phyloP scores from a whole-genome alignment of 306 rosid species.

The Begonia loranthoides region DNA sequence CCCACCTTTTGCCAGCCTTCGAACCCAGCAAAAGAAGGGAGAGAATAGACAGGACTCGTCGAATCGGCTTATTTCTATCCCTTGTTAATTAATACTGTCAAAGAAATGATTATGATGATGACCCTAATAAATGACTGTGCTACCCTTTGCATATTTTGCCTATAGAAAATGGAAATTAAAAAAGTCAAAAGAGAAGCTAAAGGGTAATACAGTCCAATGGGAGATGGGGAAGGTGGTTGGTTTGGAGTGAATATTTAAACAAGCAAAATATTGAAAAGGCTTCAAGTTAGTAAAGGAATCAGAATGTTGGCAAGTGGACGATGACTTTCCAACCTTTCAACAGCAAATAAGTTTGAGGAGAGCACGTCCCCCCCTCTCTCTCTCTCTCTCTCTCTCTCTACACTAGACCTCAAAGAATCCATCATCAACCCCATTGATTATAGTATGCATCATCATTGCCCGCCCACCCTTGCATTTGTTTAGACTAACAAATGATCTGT shows the following conservation, averaged over 20 bases:
- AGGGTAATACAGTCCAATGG: conserved; percentile 8
- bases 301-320: conserved; percentile 43
- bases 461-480: no score
- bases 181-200: background rate
- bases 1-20: background rate
- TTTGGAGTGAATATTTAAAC: conserved; percentile 29
- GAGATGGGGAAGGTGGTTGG: conserved; percentile 18
- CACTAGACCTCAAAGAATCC: no score
- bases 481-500: no score
- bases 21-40: background rate
- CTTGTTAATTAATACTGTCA: background rate
- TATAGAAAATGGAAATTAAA: no score
- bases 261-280: conserved; percentile 11
- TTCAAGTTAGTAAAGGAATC: conserved; percentile 19
- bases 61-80: background rate
- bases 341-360: conserved; percentile 39
- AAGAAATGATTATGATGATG: background rate
- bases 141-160: no score
- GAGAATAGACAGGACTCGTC: conserved; percentile 7
- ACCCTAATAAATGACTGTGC: no score
- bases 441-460: no score
- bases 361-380: conserved; percentile 8
- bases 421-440: no score
- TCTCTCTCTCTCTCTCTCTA: background rate
- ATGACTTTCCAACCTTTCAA: conserved; percentile 83